Evolutionary conservation across 2,329 filamentous ascomycete genomes (phyloP).

Genomic region (Blastomyces parvus): DNA sequence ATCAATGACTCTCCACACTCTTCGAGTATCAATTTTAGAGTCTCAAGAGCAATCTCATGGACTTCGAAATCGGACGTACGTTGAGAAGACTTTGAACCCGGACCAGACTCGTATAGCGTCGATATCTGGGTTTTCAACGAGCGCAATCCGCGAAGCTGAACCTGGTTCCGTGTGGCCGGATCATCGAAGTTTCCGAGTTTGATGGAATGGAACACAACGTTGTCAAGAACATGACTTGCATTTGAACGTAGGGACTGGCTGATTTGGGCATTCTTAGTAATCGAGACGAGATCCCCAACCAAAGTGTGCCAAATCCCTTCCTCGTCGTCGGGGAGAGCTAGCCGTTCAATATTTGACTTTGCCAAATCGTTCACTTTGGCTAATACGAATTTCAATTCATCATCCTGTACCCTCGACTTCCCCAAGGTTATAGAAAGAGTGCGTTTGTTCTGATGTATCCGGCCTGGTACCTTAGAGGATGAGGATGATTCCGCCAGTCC

Average conservation of each 20-base stretch:
- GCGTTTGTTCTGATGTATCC: constrained; percentile 30
- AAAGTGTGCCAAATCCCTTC: constrained; percentile 69
- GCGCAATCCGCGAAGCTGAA: constrained; percentile 63
- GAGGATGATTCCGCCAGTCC: constrained; percentile 28
- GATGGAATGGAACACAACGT: constrained; percentile 36
- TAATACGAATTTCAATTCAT: constrained; percentile 48
- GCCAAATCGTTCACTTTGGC: constrained; percentile 65
- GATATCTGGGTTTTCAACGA: constrained; percentile 54
- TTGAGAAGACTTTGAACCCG: constrained; percentile 47
- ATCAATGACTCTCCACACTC: constrained; percentile 76
- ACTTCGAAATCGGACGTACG: constrained; percentile 65
- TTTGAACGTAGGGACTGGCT: constrained; percentile 33
- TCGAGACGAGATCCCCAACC: constrained; percentile 44
- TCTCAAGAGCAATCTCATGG: constrained; percentile 69
- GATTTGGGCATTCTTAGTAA: constrained; percentile 33
- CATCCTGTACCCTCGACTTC: constrained; percentile 34
- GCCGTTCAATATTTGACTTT: constrained; percentile 62
- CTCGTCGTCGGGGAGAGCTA: constrained; percentile 57
- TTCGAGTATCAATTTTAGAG: constrained; percentile 72
- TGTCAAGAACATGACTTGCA: constrained; percentile 55
- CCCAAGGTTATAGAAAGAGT: constrained; percentile 35
- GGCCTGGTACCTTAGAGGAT: constrained; percentile 20
- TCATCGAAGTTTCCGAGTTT: constrained; percentile 30
- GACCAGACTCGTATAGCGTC: constrained; percentile 47
- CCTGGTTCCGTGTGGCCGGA: constrained; percentile 44